Percentiles rank a stretch among this genome's conserved stretches.
Conservation (phyloP, 2,329 filamentous ascomycete species). For the Thelonectria blattea region DNA sequence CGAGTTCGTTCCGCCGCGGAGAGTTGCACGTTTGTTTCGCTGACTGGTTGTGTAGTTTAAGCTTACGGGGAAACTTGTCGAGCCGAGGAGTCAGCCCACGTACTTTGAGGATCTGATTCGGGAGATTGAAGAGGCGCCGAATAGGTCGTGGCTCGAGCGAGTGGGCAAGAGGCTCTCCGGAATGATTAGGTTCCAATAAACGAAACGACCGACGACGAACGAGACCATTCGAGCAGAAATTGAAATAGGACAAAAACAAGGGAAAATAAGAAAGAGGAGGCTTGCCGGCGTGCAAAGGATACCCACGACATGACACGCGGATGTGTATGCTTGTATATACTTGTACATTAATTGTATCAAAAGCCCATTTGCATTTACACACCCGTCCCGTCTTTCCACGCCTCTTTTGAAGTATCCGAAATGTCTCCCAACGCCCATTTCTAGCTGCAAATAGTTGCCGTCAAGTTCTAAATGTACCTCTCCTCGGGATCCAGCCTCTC, state of each 20-base stretch:
- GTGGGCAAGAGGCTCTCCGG: conserved; percentile 62
- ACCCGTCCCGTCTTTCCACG: conserved; percentile 3
- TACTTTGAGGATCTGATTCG: conserved; percentile 67
- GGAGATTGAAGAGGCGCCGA: conserved; percentile 69
- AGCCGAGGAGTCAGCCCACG: conserved; percentile 66
- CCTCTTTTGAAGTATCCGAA: conserved; percentile 6
- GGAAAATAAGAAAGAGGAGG: conserved; percentile 1
- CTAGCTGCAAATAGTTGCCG: neutral
- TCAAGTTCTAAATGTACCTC: conserved; percentile 70
- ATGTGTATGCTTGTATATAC: conserved; percentile 22
- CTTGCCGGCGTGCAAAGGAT: conserved; percentile 26
- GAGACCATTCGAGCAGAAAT: neutral
- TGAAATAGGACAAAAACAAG: neutral
- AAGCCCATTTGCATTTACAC: conserved; percentile 26
- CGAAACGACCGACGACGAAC: conserved; percentile 1
- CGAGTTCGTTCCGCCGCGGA: conserved; percentile 49
- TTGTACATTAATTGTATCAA: conserved; percentile 39
- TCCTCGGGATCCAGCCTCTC: conserved; percentile 80
- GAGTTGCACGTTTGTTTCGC: neutral
- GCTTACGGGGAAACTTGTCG: conserved; percentile 56
- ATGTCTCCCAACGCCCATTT: conserved; percentile 25
- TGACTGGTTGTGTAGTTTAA: conserved; percentile 41
- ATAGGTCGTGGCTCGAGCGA: conserved; percentile 58
- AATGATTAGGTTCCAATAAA: conserved; percentile 62
- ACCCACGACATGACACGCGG: conserved; percentile 27